A percentile compares a stretch with the other conserved stretches of the same genome.
Conservation (phyloP, 495 filamentous ascomycete genomes). For the Polyplosphaeria fusca region DNA sequence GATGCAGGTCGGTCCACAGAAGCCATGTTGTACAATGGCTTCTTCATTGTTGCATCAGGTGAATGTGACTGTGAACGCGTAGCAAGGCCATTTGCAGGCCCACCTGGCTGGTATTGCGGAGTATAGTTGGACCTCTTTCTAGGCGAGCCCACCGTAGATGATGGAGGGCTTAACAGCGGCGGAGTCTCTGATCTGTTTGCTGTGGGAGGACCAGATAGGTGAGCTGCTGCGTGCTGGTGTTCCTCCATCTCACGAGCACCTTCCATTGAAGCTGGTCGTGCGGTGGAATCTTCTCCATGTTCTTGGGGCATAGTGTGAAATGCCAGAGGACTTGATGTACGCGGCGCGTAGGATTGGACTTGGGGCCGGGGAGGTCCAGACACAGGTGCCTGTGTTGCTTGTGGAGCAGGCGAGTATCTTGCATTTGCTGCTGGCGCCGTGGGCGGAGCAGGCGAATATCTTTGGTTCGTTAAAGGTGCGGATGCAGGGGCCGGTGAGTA, state of each 20-base stretch:
- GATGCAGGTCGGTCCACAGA: slow-evolving; percentile 65
- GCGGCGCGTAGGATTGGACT: slow-evolving; percentile 68
- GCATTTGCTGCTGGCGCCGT: slow-evolving; percentile 10
- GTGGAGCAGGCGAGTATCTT: slow-evolving; percentile 35
- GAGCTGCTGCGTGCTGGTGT: slow-evolving; percentile 9
- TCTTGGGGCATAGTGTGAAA: slow-evolving; percentile 53
- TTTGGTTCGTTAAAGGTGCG: slow-evolving; percentile 6
- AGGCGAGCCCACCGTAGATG: slow-evolving; percentile 52
- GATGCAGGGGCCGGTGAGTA: slow-evolving; percentile 31
- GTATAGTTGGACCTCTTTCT: slow-evolving; percentile 42
- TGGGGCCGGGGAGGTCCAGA: slow-evolving; percentile 41
- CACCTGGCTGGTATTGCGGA: slow-evolving; percentile 40
- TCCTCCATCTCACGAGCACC: slow-evolving; percentile 29
- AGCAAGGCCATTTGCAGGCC: slow-evolving; percentile 44
- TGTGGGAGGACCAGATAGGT: slow-evolving; percentile 27
- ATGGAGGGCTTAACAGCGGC: slow-evolving; percentile 34
- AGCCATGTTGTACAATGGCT: slow-evolving; percentile 46
- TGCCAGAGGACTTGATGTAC: slow-evolving; percentile 81
- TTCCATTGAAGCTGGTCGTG: too few species aligned
- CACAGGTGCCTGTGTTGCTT: slow-evolving; percentile 43
- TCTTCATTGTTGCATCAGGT: slow-evolving; percentile 57
- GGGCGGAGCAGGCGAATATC: slow-evolving; percentile 25
- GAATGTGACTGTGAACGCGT: slow-evolving; percentile 84
- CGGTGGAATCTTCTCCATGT: slow-evolving; percentile 7
- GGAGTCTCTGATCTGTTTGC: slow-evolving; percentile 27